phyloP scores from a whole-genome alignment of 768 basidiomycete species.

The Pleurotus ostreatus region DNA sequence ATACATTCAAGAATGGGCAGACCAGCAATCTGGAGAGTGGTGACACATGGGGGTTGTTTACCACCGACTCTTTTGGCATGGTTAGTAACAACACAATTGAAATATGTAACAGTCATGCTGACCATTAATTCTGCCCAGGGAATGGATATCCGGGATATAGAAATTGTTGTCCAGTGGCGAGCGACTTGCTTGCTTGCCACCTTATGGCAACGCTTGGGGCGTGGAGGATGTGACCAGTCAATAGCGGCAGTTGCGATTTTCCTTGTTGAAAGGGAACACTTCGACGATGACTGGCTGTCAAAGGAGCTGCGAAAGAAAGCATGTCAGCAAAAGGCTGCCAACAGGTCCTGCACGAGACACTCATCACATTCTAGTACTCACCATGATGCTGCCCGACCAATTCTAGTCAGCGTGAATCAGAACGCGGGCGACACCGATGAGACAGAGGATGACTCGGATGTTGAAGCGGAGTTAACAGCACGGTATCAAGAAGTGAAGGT shows the following conservation, averaged over 20 bases:
- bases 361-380: too few species aligned
- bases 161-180: conserved; percentile 4
- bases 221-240: neutral
- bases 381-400: too few species aligned
- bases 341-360: too few species aligned
- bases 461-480: neutral
- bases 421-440: too few species aligned
- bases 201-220: conserved; percentile 7
- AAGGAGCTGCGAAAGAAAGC: neutral
- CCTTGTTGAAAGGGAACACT: conserved; percentile 4
- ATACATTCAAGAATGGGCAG: conserved; percentile 5
- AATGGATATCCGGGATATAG: conserved; percentile 9
- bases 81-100: conserved; percentile 3
- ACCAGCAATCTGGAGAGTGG: conserved; percentile 5
- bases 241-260: conserved; percentile 1
- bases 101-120: neutral
- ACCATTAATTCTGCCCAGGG: neutral
- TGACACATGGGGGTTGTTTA: conserved; percentile 8
- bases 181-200: neutral
- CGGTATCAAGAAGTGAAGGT: neutral
- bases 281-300: neutral
- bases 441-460: neutral
- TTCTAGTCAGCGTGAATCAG: too few species aligned
- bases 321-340: neutral
- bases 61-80: conserved; percentile 15